These are phyloP conservation scores for Adansonia madagascariensis DNA, from an alignment of 441 rosid genomes.

Conservation along the genomic window DNA sequence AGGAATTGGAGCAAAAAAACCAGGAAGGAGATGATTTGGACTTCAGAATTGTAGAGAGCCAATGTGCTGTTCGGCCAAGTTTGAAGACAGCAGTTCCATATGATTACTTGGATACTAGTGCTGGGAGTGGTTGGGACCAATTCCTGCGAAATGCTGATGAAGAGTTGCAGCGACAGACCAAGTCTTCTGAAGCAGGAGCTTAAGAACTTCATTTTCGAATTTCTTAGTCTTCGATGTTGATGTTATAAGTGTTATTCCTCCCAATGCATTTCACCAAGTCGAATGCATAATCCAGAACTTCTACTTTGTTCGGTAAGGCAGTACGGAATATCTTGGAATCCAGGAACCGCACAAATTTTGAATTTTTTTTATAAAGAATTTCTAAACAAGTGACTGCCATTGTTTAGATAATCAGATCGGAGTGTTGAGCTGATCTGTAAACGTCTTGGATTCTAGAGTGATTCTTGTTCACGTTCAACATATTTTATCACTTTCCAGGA, in stretches of 20 bases:
- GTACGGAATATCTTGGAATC: not conserved
- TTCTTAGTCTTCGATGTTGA: not conserved
- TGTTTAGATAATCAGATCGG: not conserved
- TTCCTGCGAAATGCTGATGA: conserved; percentile 62
- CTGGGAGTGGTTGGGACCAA: conserved; percentile 86
- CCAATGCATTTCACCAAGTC: not conserved
- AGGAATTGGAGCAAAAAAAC: conserved; percentile 51
- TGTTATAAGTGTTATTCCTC: not conserved
- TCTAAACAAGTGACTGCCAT: not conserved
- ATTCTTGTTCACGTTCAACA: too few species aligned
- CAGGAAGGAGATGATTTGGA: conserved; percentile 38
- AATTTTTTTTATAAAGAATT: not conserved
- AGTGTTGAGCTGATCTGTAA: too few species aligned
- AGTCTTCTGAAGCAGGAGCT: conserved; percentile 25
- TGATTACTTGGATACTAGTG: conserved; percentile 65
- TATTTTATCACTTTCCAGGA: too few species aligned
- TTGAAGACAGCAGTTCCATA: conserved; percentile 78
- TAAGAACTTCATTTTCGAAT: not conserved
- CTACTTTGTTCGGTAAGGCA: not conserved
- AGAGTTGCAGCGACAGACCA: conserved; percentile 45
- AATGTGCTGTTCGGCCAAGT: conserved; percentile 64
- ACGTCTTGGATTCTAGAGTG: too few species aligned
- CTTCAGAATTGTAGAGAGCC: conserved; percentile 67
- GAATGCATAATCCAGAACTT: not conserved
- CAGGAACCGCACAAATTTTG: not conserved